Evolutionary conservation across 2,329 filamentous ascomycete species (phyloP).

Genomic region (Thelonectria discophora): DNA sequence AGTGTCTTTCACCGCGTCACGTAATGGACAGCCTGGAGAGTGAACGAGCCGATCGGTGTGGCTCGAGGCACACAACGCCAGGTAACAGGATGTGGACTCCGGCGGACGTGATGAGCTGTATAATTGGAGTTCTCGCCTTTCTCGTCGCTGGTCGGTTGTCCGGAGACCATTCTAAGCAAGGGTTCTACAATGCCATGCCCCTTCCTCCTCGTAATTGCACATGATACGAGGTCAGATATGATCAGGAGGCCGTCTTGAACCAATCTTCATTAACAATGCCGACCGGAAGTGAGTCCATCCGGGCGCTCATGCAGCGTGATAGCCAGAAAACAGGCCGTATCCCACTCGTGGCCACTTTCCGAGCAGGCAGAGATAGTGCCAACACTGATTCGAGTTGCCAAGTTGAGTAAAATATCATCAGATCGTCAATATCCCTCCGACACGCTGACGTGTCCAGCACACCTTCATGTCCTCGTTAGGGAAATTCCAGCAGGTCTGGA

Average conservation of each 20-base stretch:
- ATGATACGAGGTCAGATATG: slow-evolving; percentile 2
- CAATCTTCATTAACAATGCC: not conserved
- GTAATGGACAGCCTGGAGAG: not conserved
- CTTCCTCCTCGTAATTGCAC: not conserved
- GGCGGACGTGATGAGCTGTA: not conserved
- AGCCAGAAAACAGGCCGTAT: slow-evolving; percentile 3
- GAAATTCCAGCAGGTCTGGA: slow-evolving; percentile 1
- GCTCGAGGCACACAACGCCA: not conserved
- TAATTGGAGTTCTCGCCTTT: not conserved
- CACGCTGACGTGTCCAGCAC: not conserved
- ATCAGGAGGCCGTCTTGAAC: slow-evolving; percentile 9
- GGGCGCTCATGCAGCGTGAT: not conserved
- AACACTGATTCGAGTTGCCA: not conserved
- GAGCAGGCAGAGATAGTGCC: not conserved
- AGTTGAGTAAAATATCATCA: slow-evolving; percentile 4
- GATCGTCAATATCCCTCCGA: not conserved
- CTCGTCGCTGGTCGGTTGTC: not conserved
- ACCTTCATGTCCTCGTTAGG: not conserved
- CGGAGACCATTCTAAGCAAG: slow-evolving; percentile 5
- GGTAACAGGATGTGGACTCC: not conserved
- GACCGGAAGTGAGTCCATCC: not conserved
- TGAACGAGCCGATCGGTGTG: not conserved
- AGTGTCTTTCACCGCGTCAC: not conserved
- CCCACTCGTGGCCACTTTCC: not conserved
- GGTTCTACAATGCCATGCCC: not conserved